phyloP scores from a whole-genome alignment of 2,329 filamentous ascomycete genomes.

The Daldinia sp. region DNA sequence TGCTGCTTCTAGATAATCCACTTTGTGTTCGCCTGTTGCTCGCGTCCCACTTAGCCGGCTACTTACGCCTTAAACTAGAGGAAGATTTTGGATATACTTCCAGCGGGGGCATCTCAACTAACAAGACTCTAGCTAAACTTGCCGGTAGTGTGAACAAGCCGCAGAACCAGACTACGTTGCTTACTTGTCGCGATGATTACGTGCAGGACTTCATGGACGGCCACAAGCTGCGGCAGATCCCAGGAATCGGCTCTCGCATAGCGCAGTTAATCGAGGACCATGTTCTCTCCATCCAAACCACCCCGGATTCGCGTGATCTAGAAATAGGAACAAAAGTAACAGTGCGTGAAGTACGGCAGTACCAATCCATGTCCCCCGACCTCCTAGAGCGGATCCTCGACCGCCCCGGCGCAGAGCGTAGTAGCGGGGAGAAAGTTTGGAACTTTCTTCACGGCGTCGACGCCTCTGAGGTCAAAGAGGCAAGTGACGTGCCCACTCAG shows the following conservation, averaged over 20 bases:
- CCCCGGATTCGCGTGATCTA: slow-evolving; percentile 54
- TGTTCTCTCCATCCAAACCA: slow-evolving; percentile 55
- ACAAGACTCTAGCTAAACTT: slow-evolving; percentile 87
- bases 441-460: slow-evolving; percentile 85
- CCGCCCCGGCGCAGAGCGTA: slow-evolving; percentile 76
- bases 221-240: slow-evolving; percentile 82
- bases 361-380: slow-evolving; percentile 72
- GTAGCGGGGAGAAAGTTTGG: slow-evolving; percentile 81
- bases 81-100: slow-evolving; percentile 84
- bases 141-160: slow-evolving; percentile 89
- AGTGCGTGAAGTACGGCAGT: slow-evolving; percentile 73
- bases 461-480: slow-evolving; percentile 76
- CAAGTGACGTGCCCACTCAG: slow-evolving; percentile 80
- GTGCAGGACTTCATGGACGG: slow-evolving; percentile 77
- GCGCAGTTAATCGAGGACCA: slow-evolving; percentile 74
- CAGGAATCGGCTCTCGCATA: slow-evolving; percentile 87
- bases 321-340: slow-evolving; percentile 63
- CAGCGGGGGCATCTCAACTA: slow-evolving; percentile 88
- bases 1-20: slow-evolving; percentile 50
- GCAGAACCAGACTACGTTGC: slow-evolving; percentile 84
- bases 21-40: slow-evolving; percentile 74
- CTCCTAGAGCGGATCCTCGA: slow-evolving; percentile 76
- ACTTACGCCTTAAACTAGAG: slow-evolving; percentile 80
- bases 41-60: slow-evolving; percentile 82
- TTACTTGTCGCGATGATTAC: slow-evolving; percentile 71